Base-by-base conservation (phyloP, 2,329 filamentous ascomycete species). In the Stagonosporopsis rhizophila region DNA sequence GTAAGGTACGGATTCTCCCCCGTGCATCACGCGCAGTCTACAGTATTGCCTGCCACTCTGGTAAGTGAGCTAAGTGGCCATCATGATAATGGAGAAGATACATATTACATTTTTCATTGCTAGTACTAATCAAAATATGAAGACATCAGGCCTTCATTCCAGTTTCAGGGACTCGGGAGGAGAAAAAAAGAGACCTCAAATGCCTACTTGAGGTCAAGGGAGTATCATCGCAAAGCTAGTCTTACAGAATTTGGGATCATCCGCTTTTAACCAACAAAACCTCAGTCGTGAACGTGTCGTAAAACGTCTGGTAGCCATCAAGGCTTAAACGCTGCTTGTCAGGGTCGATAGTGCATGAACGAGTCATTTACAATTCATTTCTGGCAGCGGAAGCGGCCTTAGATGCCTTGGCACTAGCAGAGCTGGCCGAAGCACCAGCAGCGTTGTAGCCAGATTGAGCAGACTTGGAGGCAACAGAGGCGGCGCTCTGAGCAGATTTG, bases 311-410 rank as follows among this genome's bases (percentile, higher is more conserved):
- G 60, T 38, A 59, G 49, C 46, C 61, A 37, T 54, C 42, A 39
- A 46, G 52, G 49, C 61, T 32, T 32, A 34, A 46, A 65, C 59
- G 56, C 50, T 51, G 20, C 46, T 67, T 65, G 52, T 62, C 62
- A 19, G n/a, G 28, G 30, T 20, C 42, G 11, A 22, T 19, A 9
- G 23, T 23, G 37, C 15, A 17, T 12, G 22, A 25, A 34, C 23
- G 52, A 58, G 23, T 32, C 35, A 27, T 58, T 70, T 80, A 81
- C 76, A 81, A 78, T 74, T 81, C 79, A 58, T 79, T 69, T 75
- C 79, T 80, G 7, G 56, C 56, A 35, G 50, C 56, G 19, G 50
- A 54, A 46, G 50, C 12, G 11, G 50, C 50, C 45, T 42, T 70
- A 39, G 76, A 75, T 42, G 65, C 67, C 44, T 64, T 68, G n/a